Evolutionary conservation across 2,329 filamentous ascomycete species (phyloP).

Genomic region (Trichoderma breve): DNA sequence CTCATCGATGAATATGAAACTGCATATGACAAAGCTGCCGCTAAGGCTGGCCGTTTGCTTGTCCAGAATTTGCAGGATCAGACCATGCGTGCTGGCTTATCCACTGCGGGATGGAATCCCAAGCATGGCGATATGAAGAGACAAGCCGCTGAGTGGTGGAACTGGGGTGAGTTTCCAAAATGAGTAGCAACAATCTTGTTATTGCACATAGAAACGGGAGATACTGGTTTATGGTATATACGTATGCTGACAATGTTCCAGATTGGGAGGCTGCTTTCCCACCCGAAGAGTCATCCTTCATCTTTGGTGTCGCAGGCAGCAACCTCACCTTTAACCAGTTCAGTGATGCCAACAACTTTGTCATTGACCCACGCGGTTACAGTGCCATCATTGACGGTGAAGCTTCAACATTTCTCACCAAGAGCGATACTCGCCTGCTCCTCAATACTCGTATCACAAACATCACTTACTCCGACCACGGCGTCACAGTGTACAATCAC

Average conservation of each 20-base stretch:
- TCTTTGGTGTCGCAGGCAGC: slow-evolving; percentile 54
- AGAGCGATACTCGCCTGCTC: slow-evolving; percentile 55
- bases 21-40: slow-evolving; percentile 44
- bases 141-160: slow-evolving; percentile 61
- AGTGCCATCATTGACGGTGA: slow-evolving; percentile 56
- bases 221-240: neutral
- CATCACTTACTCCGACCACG: slow-evolving; percentile 50
- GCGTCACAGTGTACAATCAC: slow-evolving; percentile 52
- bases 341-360: slow-evolving; percentile 60
- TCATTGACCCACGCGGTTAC: slow-evolving; percentile 61
- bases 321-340: slow-evolving; percentile 64
- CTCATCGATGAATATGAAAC: slow-evolving; percentile 51
- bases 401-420: slow-evolving; percentile 54
- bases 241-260: neutral
- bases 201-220: neutral
- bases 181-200: neutral
- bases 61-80: slow-evolving; percentile 60
- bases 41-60: slow-evolving; percentile 57
- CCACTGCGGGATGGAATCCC: slow-evolving; percentile 62
- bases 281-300: slow-evolving; percentile 55
- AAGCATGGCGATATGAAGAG: slow-evolving; percentile 50
- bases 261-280: slow-evolving; percentile 57
- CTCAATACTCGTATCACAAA: slow-evolving; percentile 57
- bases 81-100: slow-evolving; percentile 57
- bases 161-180: slow-evolving; percentile 33